Percentiles rank a stretch among this genome's conserved stretches.
Evolutionary conservation across 2,329 filamentous ascomycete genomes (phyloP).

Genomic region (Apiospora pterosperma): DNA sequence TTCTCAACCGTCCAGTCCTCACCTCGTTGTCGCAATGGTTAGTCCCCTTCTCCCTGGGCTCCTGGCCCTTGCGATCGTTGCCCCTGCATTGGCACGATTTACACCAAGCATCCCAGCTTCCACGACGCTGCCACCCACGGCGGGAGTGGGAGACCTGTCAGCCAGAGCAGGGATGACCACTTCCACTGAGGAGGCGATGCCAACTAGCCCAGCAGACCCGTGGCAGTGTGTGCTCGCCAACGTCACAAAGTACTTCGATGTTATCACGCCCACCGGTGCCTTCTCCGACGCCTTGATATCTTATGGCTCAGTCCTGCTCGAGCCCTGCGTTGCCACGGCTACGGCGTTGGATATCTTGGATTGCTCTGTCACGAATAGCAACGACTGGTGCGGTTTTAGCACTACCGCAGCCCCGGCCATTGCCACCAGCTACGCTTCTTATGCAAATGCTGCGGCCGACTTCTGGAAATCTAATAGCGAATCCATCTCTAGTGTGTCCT

Average conservation of each 20-base stretch:
- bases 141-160: neutral
- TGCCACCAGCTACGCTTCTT: neutral
- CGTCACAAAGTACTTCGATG: constrained; percentile 7
- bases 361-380: neutral
- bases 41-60: neutral
- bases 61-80: neutral
- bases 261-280: constrained; percentile 4
- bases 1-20: neutral
- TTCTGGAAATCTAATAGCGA: neutral
- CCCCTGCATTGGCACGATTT: neutral
- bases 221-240: constrained; percentile 8
- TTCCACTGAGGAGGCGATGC: neutral
- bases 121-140: neutral
- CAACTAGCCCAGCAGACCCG: neutral
- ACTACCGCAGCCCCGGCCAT: neutral
- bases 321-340: neutral
- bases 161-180: neutral
- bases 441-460: neutral
- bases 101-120: neutral
- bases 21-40: neutral
- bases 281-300: neutral
- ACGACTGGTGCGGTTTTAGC: neutral
- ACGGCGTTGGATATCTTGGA: neutral
- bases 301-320: neutral
- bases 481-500: neutral